These are phyloP conservation scores for Polyporus arcularius DNA, from an alignment of 768 basidiomycete species.

Conservation along the genomic window DNA sequence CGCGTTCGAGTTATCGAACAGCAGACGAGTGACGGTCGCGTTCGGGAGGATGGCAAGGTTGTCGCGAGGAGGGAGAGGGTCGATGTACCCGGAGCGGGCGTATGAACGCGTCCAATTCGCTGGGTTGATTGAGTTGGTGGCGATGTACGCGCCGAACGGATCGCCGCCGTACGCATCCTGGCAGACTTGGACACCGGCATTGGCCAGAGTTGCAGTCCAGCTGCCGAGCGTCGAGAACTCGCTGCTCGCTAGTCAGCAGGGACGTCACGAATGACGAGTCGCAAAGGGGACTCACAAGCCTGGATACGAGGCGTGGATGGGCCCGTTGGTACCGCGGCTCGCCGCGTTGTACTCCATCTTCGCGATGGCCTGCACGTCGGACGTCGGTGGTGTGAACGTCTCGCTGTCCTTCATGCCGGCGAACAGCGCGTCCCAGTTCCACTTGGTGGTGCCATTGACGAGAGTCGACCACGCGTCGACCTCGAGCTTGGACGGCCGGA, in stretches of 20 bases:
- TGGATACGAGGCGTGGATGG: constrained; percentile 50
- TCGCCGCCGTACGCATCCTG: constrained; percentile 48
- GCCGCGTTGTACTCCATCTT: constrained; percentile 46
- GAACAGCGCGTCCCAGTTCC: constrained; percentile 51
- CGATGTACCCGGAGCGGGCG: constrained; percentile 65
- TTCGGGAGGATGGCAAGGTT: constrained; percentile 67
- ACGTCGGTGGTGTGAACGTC: constrained; percentile 53
- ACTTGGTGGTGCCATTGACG: constrained; percentile 39
- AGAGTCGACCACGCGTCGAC: constrained; percentile 48
- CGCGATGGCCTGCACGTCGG: constrained; percentile 39
- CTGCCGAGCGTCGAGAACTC: constrained; percentile 51
- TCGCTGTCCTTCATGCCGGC: constrained; percentile 52
- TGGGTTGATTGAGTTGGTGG: constrained; percentile 62
- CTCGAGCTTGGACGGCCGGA: constrained; percentile 52
- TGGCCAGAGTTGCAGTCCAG: constrained; percentile 55
- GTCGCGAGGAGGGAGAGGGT: constrained; percentile 58
- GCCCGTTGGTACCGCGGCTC: constrained; percentile 55
- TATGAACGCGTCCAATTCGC: constrained; percentile 66
- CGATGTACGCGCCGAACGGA: constrained; percentile 53
- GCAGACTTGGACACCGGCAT: constrained; percentile 42
- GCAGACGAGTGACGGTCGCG: constrained; percentile 57
- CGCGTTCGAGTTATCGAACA: constrained; percentile 37
- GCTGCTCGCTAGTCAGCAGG: constrained; percentile 33
- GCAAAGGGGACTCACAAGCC: constrained; percentile 45
- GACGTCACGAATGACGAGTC: constrained; percentile 1